A percentile compares a stretch with the other conserved stretches of the same genome.
These are phyloP conservation scores for Tardiomyces depauwii DNA, from an alignment of 1,139 yeast genomes.

Conservation along the genomic window DNA sequence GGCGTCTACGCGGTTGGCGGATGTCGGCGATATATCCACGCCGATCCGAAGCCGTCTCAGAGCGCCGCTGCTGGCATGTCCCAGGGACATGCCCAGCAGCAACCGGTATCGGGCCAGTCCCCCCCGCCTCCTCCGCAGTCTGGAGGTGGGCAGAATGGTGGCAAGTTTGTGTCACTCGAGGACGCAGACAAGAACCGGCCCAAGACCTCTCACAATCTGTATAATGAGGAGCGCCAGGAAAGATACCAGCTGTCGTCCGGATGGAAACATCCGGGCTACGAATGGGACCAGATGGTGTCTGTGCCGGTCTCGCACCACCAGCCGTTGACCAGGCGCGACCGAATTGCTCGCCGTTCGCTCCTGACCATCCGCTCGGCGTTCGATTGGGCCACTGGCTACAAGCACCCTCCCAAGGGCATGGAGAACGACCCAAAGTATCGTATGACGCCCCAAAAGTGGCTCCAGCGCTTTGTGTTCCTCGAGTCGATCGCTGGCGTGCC, in stretches of 20 bases:
- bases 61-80: too few relatives aligned
- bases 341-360: slow-evolving; percentile 40
- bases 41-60: too few relatives aligned
- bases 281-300: not conserved
- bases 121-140: too few relatives aligned
- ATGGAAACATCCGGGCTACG: not conserved
- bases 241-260: not conserved
- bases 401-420: slow-evolving; percentile 35
- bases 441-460: slow-evolving; percentile 58
- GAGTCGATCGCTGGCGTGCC: slow-evolving; percentile 75
- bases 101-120: too few relatives aligned
- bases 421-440: slow-evolving; percentile 37
- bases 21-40: too few relatives aligned
- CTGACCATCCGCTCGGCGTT: slow-evolving; percentile 37
- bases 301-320: slow-evolving; percentile 38
- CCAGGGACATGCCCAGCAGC: too few relatives aligned
- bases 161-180: too few relatives aligned
- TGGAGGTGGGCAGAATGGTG: too few relatives aligned
- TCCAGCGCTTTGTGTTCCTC: slow-evolving; percentile 54
- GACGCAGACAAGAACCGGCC: too few relatives aligned
- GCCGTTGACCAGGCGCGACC: slow-evolving; percentile 40
- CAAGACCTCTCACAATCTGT: not conserved
- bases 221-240: not conserved
- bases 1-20: too few relatives aligned
- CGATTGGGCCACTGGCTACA: slow-evolving; percentile 58